Percentiles rank a stretch among this genome's conserved stretches.
These are phyloP conservation scores for Halophytophthora polymorphica DNA, from an alignment of 352 stramenopile genomes.

Conservation along the genomic window DNA sequence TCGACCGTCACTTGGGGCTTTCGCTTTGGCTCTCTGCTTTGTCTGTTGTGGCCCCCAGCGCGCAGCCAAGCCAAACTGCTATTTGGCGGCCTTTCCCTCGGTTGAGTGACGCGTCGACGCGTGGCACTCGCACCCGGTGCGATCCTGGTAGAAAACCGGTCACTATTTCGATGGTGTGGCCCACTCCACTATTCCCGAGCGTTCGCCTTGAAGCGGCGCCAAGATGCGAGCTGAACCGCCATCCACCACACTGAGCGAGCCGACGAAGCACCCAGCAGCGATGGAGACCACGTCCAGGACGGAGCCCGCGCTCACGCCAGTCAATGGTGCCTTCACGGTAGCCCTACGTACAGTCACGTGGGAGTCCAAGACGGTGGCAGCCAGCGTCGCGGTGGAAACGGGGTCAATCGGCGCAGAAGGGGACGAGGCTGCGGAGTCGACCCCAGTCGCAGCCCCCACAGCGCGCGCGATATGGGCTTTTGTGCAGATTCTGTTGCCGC, in stretches of 20 bases:
- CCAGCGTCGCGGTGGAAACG: no score
- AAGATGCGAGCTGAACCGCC: neutral
- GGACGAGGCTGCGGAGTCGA: neutral
- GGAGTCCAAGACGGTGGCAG: no score
- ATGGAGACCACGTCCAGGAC: slow-evolving; percentile 15
- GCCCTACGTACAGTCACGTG: slow-evolving; percentile 32
- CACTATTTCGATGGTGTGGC: slow-evolving; percentile 6
- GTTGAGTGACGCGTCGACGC: slow-evolving; percentile 17
- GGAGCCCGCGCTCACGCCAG: neutral
- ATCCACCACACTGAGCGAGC: no score
- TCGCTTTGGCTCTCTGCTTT: no score
- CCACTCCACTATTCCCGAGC: slow-evolving; percentile 4
- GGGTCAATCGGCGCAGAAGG: no score
- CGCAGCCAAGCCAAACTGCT: neutral
- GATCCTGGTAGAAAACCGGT: neutral
- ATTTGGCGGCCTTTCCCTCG: slow-evolving; percentile 6
- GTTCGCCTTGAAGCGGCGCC: slow-evolving; percentile 20
- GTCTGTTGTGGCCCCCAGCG: no score
- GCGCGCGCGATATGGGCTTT: slow-evolving; percentile 28
- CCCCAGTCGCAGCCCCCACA: neutral
- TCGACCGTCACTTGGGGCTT: no score
- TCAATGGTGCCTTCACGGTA: slow-evolving; percentile 34
- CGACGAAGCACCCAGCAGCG: neutral
- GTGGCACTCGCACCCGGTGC: neutral
- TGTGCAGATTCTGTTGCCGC: slow-evolving; percentile 34